These are phyloP conservation scores for Pichia occidentalis DNA, from an alignment of 805 yeast species.

Conservation along the genomic window DNA sequence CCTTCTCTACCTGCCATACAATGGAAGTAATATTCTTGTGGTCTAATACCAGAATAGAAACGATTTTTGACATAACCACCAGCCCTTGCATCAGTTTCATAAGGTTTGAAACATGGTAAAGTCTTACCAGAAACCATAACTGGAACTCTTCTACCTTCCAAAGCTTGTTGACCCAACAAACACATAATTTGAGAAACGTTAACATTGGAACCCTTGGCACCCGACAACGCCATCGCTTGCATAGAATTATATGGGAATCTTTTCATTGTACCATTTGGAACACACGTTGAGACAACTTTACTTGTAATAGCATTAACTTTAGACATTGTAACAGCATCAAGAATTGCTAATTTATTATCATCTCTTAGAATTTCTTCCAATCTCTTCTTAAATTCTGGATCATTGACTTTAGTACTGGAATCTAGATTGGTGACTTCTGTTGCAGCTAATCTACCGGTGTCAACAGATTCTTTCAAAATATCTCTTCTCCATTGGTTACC, in stretches of 20 bases:
- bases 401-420: constrained; percentile 37
- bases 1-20: constrained; percentile 99
- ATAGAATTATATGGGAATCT: constrained; percentile 91
- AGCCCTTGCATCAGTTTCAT: constrained; percentile 94
- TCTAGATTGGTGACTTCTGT: constrained; percentile 87
- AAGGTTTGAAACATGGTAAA: constrained; percentile 92
- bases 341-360: constrained; percentile 81
- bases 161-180: constrained; percentile 95
- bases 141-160: constrained; percentile 99
- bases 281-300: constrained; percentile 89
- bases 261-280: constrained; percentile 95
- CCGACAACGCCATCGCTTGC: constrained; percentile 99
- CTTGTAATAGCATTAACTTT: constrained; percentile 90
- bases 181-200: constrained; percentile 99
- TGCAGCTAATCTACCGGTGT: constrained; percentile 88
- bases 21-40: constrained; percentile 99
- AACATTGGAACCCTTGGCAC: constrained; percentile 98
- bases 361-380: constrained; percentile 94
- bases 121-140: constrained; percentile 99
- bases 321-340: constrained; percentile 93
- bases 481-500: constrained; percentile 89
- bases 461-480: constrained; percentile 68
- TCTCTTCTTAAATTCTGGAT: constrained; percentile 77
- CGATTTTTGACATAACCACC: constrained; percentile 98
- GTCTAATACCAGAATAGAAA: constrained; percentile 94